These are phyloP conservation scores for Pestalotiopsis sp. DNA, from an alignment of 2,329 filamentous ascomycete genomes.

Conservation along the genomic window DNA sequence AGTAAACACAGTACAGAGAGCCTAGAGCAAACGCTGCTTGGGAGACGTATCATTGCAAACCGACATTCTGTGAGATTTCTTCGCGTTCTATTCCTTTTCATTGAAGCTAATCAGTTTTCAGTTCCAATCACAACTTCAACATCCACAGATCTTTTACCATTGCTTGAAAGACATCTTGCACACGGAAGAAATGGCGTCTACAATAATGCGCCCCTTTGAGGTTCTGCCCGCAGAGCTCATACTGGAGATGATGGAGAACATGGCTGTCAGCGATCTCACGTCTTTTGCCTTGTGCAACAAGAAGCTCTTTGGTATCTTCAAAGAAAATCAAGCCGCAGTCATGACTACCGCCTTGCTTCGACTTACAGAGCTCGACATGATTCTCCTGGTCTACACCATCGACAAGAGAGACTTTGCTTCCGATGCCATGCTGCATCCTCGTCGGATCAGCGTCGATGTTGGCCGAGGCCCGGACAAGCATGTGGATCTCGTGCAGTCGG, in stretches of 20 bases:
- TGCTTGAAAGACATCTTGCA: background rate
- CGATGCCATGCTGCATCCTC: conserved; percentile 27
- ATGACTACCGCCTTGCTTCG: conserved; percentile 43
- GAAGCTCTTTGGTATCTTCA: conserved; percentile 43
- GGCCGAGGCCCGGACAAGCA: conserved; percentile 17
- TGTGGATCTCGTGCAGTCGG: conserved; percentile 20
- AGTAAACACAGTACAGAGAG: background rate
- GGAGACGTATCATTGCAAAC: background rate
- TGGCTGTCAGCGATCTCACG: conserved; percentile 45
- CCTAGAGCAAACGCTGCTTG: background rate
- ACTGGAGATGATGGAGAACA: conserved; percentile 48
- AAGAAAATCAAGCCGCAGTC: conserved; percentile 42
- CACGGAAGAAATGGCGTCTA: background rate
- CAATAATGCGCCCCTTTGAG: conserved; percentile 24
- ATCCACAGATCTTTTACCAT: background rate
- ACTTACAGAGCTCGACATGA: conserved; percentile 46
- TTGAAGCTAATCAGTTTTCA: background rate
- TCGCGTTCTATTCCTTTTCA: background rate
- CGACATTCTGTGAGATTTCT: background rate
- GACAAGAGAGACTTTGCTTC: conserved; percentile 31
- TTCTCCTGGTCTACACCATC: conserved; percentile 51
- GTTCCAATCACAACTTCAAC: background rate
- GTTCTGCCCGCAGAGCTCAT: conserved; percentile 49
- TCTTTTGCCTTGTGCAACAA: conserved; percentile 41
- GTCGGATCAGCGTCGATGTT: conserved; percentile 25